Percentiles rank a stretch among this genome's conserved stretches.
phyloP scores from a whole-genome alignment of 805 yeast genomes.

The Candida namnaoensis region DNA sequence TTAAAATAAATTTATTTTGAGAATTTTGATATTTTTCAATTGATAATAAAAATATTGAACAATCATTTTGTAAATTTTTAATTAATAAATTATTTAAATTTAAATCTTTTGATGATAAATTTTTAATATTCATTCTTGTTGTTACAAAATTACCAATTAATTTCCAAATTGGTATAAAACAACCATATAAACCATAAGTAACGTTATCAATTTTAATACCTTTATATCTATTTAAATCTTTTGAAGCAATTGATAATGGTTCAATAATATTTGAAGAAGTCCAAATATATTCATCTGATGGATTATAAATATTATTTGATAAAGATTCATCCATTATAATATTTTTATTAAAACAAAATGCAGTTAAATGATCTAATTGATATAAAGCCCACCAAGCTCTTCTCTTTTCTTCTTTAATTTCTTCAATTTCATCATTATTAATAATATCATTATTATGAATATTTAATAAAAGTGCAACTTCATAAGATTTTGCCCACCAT shows the following conservation, averaged over 20 bases:
- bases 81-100: slow-evolving; percentile 1
- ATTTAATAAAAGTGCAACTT: slow-evolving; percentile 2
- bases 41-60: too few relatives aligned
- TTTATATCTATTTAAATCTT: slow-evolving; percentile 17
- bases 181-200: slow-evolving; percentile 27
- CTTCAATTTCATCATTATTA: slow-evolving; percentile 12
- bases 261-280: slow-evolving; percentile 10
- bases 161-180: slow-evolving; percentile 25
- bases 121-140: not conserved
- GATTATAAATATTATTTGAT: slow-evolving; percentile 20
- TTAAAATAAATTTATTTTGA: too few relatives aligned
- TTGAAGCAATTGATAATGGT: slow-evolving; percentile 20
- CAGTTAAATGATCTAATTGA: slow-evolving; percentile 28
- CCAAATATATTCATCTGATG: slow-evolving; percentile 26
- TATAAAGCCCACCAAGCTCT: slow-evolving; percentile 33
- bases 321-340: slow-evolving; percentile 23
- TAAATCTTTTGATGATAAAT: not conserved
- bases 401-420: slow-evolving; percentile 26
- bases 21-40: too few relatives aligned
- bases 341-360: slow-evolving; percentile 26
- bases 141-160: slow-evolving; percentile 21
- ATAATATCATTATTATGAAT: slow-evolving; percentile 3
- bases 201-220: slow-evolving; percentile 18
- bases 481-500: slow-evolving; percentile 16
- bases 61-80: slow-evolving; percentile 2